Percentiles rank a stretch among this genome's conserved stretches.
phyloP scores from a whole-genome alignment of 768 basidiomycete species.

The Hericium rajendrae region DNA sequence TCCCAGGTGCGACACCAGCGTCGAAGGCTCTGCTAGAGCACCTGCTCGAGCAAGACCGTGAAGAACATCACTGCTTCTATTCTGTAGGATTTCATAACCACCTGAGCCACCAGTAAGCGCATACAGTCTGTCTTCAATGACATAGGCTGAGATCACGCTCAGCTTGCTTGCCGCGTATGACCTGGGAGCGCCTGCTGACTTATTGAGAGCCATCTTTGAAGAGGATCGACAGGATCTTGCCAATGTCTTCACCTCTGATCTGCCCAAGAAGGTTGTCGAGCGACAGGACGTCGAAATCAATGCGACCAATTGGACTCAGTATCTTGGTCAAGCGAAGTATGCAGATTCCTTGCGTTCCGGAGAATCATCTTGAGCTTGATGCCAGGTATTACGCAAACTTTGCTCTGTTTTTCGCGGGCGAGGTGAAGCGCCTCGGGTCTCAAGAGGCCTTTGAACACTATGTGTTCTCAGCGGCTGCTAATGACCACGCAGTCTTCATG shows the following conservation, averaged over 20 bases:
- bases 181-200: constrained; percentile 36
- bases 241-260: constrained; percentile 29
- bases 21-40: constrained; percentile 33
- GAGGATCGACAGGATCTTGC: constrained; percentile 28
- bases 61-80: constrained; percentile 43
- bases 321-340: constrained; percentile 39
- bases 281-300: constrained; percentile 22
- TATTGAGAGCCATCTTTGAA: constrained; percentile 42
- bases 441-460: constrained; percentile 36
- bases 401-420: constrained; percentile 26
- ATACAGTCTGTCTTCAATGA: background rate
- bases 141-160: background rate
- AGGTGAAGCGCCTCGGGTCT: constrained; percentile 29
- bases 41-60: constrained; percentile 38
- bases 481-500: constrained; percentile 25
- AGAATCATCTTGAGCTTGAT: constrained; percentile 22
- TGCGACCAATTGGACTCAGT: constrained; percentile 38
- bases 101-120: constrained; percentile 45
- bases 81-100: constrained; percentile 44
- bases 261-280: constrained; percentile 22
- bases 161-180: constrained; percentile 50
- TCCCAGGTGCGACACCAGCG: constrained; percentile 36
- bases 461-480: constrained; percentile 30
- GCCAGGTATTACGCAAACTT: constrained; percentile 22
- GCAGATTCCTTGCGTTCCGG: constrained; percentile 14